Evolutionary conservation across 345 rosid genomes (phyloP).

Genomic region (Eucalyptus erythrocorys): DNA sequence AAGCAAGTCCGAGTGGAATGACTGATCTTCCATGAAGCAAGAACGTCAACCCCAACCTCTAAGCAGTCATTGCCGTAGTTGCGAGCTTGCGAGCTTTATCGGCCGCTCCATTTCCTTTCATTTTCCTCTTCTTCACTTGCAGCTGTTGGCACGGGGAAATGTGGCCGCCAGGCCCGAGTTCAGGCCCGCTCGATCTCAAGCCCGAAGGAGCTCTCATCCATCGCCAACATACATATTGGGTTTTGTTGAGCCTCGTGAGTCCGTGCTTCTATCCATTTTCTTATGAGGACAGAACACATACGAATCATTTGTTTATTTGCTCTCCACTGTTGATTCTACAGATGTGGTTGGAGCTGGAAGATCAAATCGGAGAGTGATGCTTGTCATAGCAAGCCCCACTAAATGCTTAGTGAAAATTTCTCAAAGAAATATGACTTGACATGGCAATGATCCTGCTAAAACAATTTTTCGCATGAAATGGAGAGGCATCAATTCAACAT

Average conservation of each 20-base stretch:
- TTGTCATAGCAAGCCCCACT: background rate
- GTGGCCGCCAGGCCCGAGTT: background rate
- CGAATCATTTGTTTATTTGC: background rate
- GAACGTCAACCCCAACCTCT: background rate
- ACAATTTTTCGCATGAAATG: background rate
- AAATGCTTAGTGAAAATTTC: background rate
- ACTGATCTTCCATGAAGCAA: background rate
- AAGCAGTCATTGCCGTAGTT: background rate
- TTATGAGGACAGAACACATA: background rate
- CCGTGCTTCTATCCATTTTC: background rate
- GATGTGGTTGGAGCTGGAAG: background rate
- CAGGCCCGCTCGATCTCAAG: background rate
- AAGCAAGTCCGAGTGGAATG: background rate
- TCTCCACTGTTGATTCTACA: background rate
- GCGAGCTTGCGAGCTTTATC: background rate
- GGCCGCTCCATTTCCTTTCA: conserved; percentile 11
- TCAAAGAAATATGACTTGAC: background rate
- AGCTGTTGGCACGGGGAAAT: background rate
- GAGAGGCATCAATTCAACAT: background rate
- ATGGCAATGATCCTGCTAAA: background rate
- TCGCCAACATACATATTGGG: background rate
- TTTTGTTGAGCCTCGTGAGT: background rate
- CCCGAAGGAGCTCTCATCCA: background rate
- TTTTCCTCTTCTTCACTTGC: conserved; percentile 15
- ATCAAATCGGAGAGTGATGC: background rate